Evolutionary conservation across 2,329 filamentous ascomycete species (phyloP).

Genomic region (Sclerotinia subarctica): DNA sequence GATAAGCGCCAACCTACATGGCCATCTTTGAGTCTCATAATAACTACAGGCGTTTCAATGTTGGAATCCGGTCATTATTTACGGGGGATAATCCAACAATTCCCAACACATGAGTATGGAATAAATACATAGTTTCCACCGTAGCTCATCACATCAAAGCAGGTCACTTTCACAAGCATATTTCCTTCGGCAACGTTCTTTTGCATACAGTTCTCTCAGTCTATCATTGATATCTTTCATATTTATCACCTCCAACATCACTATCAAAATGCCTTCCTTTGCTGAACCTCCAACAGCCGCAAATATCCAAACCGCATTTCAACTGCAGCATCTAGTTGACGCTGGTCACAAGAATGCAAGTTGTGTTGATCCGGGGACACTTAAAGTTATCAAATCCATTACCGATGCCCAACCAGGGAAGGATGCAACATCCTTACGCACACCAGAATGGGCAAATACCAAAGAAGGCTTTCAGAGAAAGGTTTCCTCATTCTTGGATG

Average conservation of each 20-base stretch:
- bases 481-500: slow-evolving; percentile 1
- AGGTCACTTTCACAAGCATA: background rate
- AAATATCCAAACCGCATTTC: slow-evolving; percentile 4
- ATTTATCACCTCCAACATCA: background rate
- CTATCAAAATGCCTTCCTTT: slow-evolving; percentile 8
- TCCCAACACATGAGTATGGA: background rate
- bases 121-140: background rate
- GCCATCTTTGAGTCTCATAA: background rate
- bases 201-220: background rate
- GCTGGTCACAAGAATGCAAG: background rate
- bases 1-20: background rate
- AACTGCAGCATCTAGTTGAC: slow-evolving; percentile 4
- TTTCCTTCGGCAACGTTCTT: background rate
- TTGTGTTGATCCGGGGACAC: background rate
- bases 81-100: background rate
- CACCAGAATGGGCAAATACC: slow-evolving; percentile 7
- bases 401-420: background rate
- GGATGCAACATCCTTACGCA: background rate
- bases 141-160: background rate
- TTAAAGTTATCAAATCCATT: slow-evolving; percentile 7
- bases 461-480: slow-evolving; percentile 13
- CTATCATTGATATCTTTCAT: background rate
- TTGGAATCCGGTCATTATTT: background rate
- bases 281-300: background rate
- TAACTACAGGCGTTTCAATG: background rate